Percentiles rank a stretch among this genome's conserved stretches.
Conservation (phyloP, 768 basidiomycete species). For the Rhodotorula diobovata region DNA sequence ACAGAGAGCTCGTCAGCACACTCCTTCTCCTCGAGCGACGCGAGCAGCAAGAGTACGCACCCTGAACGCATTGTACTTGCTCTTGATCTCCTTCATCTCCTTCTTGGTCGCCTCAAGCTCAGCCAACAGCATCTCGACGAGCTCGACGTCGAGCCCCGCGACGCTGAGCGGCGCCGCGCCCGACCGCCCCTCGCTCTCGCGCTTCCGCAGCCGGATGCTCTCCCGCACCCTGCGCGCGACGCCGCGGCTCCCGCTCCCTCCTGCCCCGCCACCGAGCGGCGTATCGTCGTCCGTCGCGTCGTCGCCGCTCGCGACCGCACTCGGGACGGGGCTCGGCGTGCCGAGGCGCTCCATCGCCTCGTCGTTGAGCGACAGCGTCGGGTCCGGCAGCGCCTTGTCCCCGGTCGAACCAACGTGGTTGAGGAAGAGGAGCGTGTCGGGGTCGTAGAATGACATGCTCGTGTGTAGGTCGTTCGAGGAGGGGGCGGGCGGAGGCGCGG, state of each 20-base stretch:
- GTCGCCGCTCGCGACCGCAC: neutral
- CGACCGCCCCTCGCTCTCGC: constrained; percentile 49
- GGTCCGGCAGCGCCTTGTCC: neutral
- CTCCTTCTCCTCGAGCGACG: neutral
- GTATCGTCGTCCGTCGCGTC: neutral
- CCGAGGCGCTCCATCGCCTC: constrained; percentile 15
- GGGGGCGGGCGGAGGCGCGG: too few relatives aligned
- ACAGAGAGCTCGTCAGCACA: neutral
- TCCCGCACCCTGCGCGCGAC: constrained; percentile 50
- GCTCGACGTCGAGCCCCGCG: constrained; percentile 65
- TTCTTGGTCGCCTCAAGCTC: constrained; percentile 63
- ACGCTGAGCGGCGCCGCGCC: constrained; percentile 23
- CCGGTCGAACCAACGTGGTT: constrained; percentile 35
- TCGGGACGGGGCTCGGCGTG: constrained; percentile 4
- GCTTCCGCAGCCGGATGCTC: constrained; percentile 59
- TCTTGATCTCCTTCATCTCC: constrained; percentile 63
- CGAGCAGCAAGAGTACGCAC: constrained; percentile 52
- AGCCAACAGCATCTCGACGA: constrained; percentile 65
- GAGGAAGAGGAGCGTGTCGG: constrained; percentile 62
- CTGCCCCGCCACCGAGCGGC: constrained; percentile 8
- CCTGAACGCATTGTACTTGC: constrained; percentile 78
- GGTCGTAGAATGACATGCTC: constrained; percentile 67
- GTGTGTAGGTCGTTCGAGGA: constrained; percentile 20
- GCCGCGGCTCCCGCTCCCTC: constrained; percentile 7
- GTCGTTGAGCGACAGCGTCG: constrained; percentile 14